These are phyloP conservation scores for Phytopythium chamaehyphon DNA, from an alignment of 352 stramenopile genomes.

Conservation along the genomic window DNA sequence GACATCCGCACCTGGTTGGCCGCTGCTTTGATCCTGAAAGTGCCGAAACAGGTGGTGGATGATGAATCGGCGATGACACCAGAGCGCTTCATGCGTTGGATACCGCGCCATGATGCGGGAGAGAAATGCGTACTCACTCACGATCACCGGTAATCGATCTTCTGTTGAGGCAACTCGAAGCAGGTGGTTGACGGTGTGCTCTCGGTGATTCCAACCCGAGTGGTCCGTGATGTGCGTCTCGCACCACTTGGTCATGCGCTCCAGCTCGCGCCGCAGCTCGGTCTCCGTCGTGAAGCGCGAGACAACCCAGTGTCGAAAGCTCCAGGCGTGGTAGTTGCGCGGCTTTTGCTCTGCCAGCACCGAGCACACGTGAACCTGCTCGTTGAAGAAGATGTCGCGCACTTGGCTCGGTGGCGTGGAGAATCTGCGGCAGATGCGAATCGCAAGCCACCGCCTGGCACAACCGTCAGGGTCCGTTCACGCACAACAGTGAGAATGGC, in stretches of 20 bases:
- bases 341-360: conserved; percentile 56
- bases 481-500: background rate
- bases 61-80: conserved; percentile 75
- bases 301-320: conserved; percentile 75
- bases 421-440: conserved; percentile 17
- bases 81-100: conserved; percentile 58
- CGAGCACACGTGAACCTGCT: conserved; percentile 48
- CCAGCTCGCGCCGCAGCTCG: conserved; percentile 37
- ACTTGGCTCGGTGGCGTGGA: conserved; percentile 15
- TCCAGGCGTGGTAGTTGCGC: conserved; percentile 85
- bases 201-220: conserved; percentile 79
- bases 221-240: conserved; percentile 65
- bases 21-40: background rate
- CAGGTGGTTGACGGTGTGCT: conserved; percentile 41
- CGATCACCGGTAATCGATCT: conserved; percentile 16
- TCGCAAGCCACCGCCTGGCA: conserved; percentile 49
- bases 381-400: conserved; percentile 27
- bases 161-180: conserved; percentile 6
- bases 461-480: too few species aligned
- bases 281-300: conserved; percentile 19
- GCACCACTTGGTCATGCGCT: conserved; percentile 54
- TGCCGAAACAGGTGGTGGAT: conserved; percentile 36
- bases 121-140: conserved; percentile 46
- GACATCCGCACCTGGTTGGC: background rate
- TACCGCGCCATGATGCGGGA: conserved; percentile 48